Base-by-base conservation (phyloP, 805 yeast species). In the Candida golubevii region DNA sequence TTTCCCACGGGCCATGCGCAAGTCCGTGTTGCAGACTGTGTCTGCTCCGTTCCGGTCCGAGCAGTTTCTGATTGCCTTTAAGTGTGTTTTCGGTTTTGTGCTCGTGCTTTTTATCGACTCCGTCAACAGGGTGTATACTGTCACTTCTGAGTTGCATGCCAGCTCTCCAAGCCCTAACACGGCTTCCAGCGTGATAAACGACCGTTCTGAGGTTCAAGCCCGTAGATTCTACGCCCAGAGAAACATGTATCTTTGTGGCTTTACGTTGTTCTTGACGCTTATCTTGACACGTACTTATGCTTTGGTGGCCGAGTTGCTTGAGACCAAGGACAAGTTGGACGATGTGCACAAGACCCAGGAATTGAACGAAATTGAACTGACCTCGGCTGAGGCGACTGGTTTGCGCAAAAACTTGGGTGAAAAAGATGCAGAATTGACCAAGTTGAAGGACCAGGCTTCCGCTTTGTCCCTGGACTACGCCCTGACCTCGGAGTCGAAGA, bases 171-270 rank as follows among this genome's bases (percentile, higher is more conserved):
- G 45, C 15, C 53, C 54, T 18, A 30, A 32, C 33, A 18, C 49
- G 8, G 48, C 53, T 6, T 44, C 52, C 35, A 45, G 51, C 32
- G 47, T 67, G 23, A 42, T 71, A 39, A 71, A 70, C 47, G 91
- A 86, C 56, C 75, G 96, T 47, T 70, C 88, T 15, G 98, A 93
- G 59, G 74, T 86, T 44, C 89, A 85, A 65, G 93, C 97, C 18
- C 80, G 97, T 66, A 79, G 89, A 59, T 93, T 93, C 67, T 90
- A 90, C 61, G 88, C 97, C 15, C 99, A 93, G 71, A 82, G 99
- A 71, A 93, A 93, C 73, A 80, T 89, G 83, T 93, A 93, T 58
- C 75, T 93, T 40, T 88, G 97, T 55, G 99, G 99, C 1, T 88
- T 90, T 67, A 89, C 98, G 2, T 77, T 93, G 63, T 93, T 93